These are phyloP conservation scores for Colletotrichum cuscutae DNA, from an alignment of 2,329 filamentous ascomycete species.

Conservation along the genomic window DNA sequence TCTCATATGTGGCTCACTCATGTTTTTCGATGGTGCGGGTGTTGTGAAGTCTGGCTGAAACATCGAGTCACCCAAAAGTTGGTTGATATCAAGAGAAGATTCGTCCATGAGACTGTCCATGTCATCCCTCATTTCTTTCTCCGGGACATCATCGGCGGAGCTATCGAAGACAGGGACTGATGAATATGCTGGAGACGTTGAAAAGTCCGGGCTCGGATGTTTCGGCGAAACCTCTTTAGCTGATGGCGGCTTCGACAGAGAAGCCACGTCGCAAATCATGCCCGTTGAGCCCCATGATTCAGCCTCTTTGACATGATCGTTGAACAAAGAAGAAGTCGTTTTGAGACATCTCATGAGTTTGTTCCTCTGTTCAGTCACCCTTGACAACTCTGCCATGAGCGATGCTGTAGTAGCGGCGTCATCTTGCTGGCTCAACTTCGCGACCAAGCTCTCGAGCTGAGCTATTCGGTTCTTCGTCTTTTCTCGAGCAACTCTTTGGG, in stretches of 20 bases:
- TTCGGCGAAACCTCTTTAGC: background rate
- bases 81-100: background rate
- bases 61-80: background rate
- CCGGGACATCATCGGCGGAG: too few species aligned
- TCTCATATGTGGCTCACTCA: background rate
- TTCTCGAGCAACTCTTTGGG: constrained; percentile 43
- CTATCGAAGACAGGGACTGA: background rate
- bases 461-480: constrained; percentile 44
- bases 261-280: background rate
- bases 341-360: constrained; percentile 6
- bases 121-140: background rate
- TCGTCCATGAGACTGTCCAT: background rate
- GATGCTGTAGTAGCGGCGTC: constrained; percentile 37
- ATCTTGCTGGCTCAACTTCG: constrained; percentile 38
- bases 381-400: constrained; percentile 39
- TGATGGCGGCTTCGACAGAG: too few species aligned
- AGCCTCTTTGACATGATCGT: background rate
- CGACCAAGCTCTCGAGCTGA: constrained; percentile 42
- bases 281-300: background rate
- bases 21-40: background rate
- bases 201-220: background rate
- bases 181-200: background rate
- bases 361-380: constrained; percentile 41
- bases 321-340: background rate
- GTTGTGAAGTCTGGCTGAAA: background rate